Base-by-base conservation (phyloP, 1,284 basidiomycete species). In the Cerrena zonata region DNA sequence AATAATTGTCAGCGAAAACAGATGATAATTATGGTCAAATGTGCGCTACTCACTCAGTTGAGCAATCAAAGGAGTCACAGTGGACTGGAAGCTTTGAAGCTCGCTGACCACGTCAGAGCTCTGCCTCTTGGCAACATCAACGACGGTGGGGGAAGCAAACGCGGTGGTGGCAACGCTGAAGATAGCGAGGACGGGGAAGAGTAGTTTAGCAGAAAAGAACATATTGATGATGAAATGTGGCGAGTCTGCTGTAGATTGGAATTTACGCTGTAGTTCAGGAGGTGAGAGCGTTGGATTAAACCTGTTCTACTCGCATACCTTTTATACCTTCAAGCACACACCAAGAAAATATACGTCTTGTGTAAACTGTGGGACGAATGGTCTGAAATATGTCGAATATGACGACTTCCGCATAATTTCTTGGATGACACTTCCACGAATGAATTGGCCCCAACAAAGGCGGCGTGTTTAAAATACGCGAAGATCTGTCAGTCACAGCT, bases 191-290 rank as follows among this genome's bases (percentile, higher is more conserved):
- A 49, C 40, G 26, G 48, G 48, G 26, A 27, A 19, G 40, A 49
- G 25, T 25, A 49, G 18, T 25, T 49, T 43, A 40, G 39, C 44
- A 40, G 44, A 49, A 39, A 49, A 49, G 23, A 49, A 44, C 48
- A 49, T 49, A 24, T 37, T 48, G 23, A 7, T 42, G 13, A 23
- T n/a, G 22, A 42, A 19, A 5, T 42, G 41, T 42, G 41, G 41
- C 41, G 41, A 34, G 19, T 26, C 23, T 45, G 44, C 24, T 30
- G 22, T 15, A 22, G 10, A 26, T 15, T 10, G 24, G 25, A 25
- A 5, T 22, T 4, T 30, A n/a, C 4, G 7, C 13, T 47, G 42
- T 58, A 56, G 3, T 41, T 30, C 18, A 48, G 38, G 25, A 53
- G 44, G 18, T 27, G 44, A 45, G 27, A 45, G 44, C 21, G 44